Percentiles rank a stretch among this genome's conserved stretches.
phyloP scores from a whole-genome alignment of 2,329 filamentous ascomycete species.

The Arthrobotrys sphaeroides region DNA sequence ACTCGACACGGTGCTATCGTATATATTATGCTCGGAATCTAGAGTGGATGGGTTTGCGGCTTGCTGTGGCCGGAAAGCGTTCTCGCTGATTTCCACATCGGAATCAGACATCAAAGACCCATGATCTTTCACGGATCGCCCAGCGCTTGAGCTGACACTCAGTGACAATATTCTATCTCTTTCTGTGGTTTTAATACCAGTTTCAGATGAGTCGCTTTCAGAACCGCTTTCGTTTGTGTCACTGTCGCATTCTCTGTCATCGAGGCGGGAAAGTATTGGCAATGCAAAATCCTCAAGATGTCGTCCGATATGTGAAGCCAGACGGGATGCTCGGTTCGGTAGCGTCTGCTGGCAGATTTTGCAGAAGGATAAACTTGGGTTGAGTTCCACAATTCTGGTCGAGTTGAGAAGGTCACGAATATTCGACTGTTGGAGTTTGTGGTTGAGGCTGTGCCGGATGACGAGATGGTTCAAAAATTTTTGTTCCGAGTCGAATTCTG shows the following conservation, averaged over 20 bases:
- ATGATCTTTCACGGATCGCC: no score
- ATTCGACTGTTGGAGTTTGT: neutral
- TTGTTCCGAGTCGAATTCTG: neutral
- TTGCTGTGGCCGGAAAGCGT: no score
- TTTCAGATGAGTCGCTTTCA: neutral
- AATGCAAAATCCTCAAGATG: constrained; percentile 8
- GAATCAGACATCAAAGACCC: no score
- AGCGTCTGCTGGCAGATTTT: neutral
- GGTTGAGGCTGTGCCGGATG: neutral
- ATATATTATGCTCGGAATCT: no score
- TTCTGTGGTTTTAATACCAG: no score
- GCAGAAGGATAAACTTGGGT: neutral
- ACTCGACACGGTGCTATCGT: no score
- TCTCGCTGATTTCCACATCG: no score
- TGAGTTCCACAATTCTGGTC: neutral
- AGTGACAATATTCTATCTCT: no score
- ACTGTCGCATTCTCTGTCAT: neutral
- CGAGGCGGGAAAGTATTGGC: neutral
- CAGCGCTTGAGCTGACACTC: no score
- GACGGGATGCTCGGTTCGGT: neutral
- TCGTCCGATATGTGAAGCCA: constrained; percentile 12
- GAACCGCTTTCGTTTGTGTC: neutral
- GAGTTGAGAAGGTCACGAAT: neutral
- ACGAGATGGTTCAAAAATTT: neutral
- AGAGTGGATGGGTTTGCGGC: no score